phyloP scores from a whole-genome alignment of 1,139 yeast genomes.

The Insectozyma bohioensis region DNA sequence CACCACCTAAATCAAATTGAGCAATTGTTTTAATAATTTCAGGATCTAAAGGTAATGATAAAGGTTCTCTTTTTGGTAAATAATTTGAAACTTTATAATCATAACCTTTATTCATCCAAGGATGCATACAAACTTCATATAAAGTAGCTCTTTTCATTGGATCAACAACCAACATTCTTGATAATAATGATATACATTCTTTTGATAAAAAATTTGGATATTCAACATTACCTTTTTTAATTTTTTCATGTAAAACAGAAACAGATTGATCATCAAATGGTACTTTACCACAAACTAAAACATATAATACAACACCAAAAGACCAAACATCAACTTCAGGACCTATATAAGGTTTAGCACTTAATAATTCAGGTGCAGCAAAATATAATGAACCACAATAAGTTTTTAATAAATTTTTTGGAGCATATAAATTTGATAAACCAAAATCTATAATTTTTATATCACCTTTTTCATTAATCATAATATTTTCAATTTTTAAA shows the following conservation, averaged over 20 bases:
- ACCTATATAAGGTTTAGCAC: conserved; percentile 90
- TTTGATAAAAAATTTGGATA: conserved; percentile 81
- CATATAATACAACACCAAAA: conserved; percentile 93
- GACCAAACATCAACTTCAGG: conserved; percentile 99
- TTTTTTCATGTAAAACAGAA: conserved; percentile 89
- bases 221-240: conserved; percentile 88
- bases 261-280: conserved; percentile 97
- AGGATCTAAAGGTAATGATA: conserved; percentile 70
- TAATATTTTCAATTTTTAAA: conserved; percentile 91
- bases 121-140: conserved; percentile 79
- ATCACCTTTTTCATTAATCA: conserved; percentile 92
- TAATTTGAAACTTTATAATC: conserved; percentile 72
- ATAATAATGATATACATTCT: conserved; percentile 80
- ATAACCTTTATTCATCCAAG: conserved; percentile 93
- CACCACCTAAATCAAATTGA: conserved; percentile 74
- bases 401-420: conserved; percentile 74
- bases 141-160: conserved; percentile 79
- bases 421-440: conserved; percentile 80
- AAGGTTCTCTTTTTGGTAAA: conserved; percentile 75
- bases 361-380: conserved; percentile 96
- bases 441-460: conserved; percentile 97
- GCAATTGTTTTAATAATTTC: conserved; percentile 74
- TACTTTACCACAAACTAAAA: conserved; percentile 93
- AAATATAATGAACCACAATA: conserved; percentile 97
- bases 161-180: conserved; percentile 90